Percentiles rank a stretch among this genome's conserved stretches.
Evolutionary conservation across 2,329 filamentous ascomycete species (phyloP).

Genomic region (Botryosphaeria dothidea): DNA sequence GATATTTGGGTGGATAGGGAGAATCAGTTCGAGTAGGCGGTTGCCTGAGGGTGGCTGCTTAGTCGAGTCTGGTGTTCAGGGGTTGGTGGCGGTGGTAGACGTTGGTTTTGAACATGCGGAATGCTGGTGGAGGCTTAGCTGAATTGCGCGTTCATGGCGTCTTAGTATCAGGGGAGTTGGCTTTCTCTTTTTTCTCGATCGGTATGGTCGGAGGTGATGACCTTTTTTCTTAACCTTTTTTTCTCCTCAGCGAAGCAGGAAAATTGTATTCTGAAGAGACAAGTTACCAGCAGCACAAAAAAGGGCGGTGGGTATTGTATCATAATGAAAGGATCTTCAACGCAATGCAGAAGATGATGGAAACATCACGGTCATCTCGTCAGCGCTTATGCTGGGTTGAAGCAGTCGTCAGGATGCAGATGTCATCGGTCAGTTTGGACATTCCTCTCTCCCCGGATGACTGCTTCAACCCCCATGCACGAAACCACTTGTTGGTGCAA

Average conservation of each 20-base stretch:
- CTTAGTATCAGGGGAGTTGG: not conserved
- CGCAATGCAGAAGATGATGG: no score
- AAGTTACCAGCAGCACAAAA: not conserved
- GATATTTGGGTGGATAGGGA: slow-evolving; percentile 92
- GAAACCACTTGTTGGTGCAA: no score
- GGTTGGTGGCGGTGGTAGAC: not conserved
- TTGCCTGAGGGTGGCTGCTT: no score
- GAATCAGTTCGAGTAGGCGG: slow-evolving; percentile 79
- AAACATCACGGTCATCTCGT: no score
- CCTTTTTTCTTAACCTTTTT: not conserved
- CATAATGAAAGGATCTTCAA: not conserved
- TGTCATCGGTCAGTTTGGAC: not conserved
- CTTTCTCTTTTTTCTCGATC: not conserved
- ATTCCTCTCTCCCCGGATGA: not conserved
- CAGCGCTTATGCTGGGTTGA: no score
- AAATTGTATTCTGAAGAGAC: not conserved
- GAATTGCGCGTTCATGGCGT: not conserved
- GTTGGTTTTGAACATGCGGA: not conserved
- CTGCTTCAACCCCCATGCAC: no score
- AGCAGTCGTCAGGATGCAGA: not conserved
- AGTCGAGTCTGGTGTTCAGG: no score
- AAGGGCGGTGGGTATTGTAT: not conserved
- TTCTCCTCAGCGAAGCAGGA: not conserved
- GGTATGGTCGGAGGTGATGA: not conserved
- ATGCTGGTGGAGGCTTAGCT: not conserved